Evolutionary conservation across 257 asterid species (phyloP).

Genomic region (Fraxinus americana): DNA sequence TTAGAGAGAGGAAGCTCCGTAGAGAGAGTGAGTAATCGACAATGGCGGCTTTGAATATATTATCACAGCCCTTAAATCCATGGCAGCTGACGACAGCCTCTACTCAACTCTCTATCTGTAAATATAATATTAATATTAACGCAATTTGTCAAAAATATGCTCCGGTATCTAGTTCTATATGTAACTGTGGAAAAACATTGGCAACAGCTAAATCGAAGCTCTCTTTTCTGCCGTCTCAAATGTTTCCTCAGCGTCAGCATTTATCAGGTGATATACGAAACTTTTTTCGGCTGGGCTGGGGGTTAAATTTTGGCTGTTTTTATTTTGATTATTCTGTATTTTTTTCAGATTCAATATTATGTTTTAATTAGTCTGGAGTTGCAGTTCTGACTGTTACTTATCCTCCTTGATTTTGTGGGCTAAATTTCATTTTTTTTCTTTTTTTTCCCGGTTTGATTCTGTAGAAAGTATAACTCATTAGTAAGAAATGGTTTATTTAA

Average conservation of each 20-base stretch:
- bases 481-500: not conserved
- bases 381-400: not conserved
- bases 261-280: slow-evolving; percentile 45
- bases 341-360: not conserved
- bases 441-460: not conserved
- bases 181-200: not conserved
- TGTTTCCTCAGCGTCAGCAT: slow-evolving; percentile 33
- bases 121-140: slow-evolving; percentile 27
- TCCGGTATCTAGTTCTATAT: slow-evolving; percentile 16
- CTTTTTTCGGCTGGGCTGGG: not conserved
- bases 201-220: slow-evolving; percentile 25
- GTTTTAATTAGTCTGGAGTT: not conserved
- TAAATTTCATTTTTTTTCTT: no score
- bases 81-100: slow-evolving; percentile 44
- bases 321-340: not conserved
- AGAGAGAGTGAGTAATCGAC: slow-evolving; percentile 29
- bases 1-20: not conserved
- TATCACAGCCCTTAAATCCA: slow-evolving; percentile 50
- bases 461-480: not conserved
- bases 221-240: slow-evolving; percentile 26
- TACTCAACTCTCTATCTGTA: slow-evolving; percentile 31
- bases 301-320: not conserved
- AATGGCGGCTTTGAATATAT: slow-evolving; percentile 70
- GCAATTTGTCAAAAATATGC: slow-evolving; percentile 21
- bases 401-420: no score